Conservation (phyloP, 768 basidiomycete genomes). For the Cystobasidiopsis lactophilus region DNA sequence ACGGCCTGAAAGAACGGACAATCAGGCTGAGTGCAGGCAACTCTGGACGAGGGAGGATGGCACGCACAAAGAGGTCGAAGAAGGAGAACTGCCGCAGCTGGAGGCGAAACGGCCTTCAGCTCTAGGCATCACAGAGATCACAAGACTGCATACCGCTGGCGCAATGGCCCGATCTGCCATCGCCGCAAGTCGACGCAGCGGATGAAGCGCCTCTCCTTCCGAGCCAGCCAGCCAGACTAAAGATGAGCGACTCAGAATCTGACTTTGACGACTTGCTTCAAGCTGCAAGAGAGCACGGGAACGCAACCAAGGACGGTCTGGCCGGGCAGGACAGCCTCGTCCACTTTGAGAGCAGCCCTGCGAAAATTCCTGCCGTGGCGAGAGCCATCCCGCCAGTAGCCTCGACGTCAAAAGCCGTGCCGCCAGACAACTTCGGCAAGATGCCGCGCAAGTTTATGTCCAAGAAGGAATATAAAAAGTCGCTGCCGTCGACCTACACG, state of each 20-base stretch:
- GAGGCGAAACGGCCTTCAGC: too few relatives aligned
- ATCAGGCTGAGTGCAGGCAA: too few relatives aligned
- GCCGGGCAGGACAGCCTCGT: not conserved
- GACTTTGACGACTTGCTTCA: not conserved
- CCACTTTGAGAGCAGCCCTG: not conserved
- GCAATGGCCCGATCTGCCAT: too few relatives aligned
- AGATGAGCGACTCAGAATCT: slow-evolving; percentile 32
- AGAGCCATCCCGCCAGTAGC: not conserved
- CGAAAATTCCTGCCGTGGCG: not conserved
- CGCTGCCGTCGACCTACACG: slow-evolving; percentile 45
- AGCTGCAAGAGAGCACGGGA: not conserved
- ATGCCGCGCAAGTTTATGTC: slow-evolving; percentile 31
- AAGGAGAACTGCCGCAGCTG: too few relatives aligned
- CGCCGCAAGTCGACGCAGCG: too few relatives aligned
- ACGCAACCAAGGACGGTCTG: not conserved
- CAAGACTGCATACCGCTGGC: too few relatives aligned
- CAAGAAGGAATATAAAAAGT: slow-evolving; percentile 49
- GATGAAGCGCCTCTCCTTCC: too few relatives aligned
- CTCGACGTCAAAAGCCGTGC: not conserved
- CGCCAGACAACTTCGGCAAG: slow-evolving; percentile 35
- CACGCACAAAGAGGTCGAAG: too few relatives aligned
- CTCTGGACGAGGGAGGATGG: too few relatives aligned
- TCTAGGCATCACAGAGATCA: too few relatives aligned
- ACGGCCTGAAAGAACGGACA: too few relatives aligned
- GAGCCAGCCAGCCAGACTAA: too few relatives aligned